phyloP scores from a whole-genome alignment of 2,329 filamentous ascomycete species.

The Verticillium dahliae region DNA sequence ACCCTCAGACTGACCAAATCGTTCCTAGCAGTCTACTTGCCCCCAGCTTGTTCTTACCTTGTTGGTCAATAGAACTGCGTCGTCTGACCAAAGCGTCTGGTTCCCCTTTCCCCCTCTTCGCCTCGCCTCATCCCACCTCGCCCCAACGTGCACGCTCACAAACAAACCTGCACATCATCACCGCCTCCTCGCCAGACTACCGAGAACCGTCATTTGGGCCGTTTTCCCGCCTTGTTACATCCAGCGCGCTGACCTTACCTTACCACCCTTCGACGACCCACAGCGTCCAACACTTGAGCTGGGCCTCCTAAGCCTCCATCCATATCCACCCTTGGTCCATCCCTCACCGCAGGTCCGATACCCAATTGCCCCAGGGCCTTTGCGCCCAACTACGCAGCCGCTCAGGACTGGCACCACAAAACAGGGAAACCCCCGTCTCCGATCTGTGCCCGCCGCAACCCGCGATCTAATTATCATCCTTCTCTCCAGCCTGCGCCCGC shows the following conservation, averaged over 20 bases:
- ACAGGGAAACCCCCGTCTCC: slow-evolving; percentile 10
- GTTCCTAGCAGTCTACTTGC: neutral
- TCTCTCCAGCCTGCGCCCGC: neutral
- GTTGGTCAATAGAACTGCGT: neutral
- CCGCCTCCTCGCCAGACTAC: neutral
- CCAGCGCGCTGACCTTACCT: neutral
- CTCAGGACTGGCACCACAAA: slow-evolving; percentile 5
- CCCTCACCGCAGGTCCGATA: slow-evolving; percentile 1
- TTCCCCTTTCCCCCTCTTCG: neutral
- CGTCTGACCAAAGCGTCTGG: neutral
- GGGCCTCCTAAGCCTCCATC: neutral
- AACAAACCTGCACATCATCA: neutral
- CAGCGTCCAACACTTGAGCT: neutral
- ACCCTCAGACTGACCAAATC: neutral
- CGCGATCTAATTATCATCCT: neutral
- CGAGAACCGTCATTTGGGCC: neutral
- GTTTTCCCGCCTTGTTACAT: neutral
- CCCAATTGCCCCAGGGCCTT: slow-evolving; percentile 11
- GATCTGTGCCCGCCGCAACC: neutral
- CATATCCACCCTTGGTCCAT: slow-evolving; percentile 5
- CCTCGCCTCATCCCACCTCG: neutral
- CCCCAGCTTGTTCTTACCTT: neutral
- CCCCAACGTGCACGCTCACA: neutral
- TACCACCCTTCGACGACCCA: neutral
- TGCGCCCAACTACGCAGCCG: slow-evolving; percentile 12